A percentile compares a stretch with the other conserved stretches of the same genome.
Conservation (phyloP, 768 basidiomycete genomes). For the Amanita subjunquillea region DNA sequence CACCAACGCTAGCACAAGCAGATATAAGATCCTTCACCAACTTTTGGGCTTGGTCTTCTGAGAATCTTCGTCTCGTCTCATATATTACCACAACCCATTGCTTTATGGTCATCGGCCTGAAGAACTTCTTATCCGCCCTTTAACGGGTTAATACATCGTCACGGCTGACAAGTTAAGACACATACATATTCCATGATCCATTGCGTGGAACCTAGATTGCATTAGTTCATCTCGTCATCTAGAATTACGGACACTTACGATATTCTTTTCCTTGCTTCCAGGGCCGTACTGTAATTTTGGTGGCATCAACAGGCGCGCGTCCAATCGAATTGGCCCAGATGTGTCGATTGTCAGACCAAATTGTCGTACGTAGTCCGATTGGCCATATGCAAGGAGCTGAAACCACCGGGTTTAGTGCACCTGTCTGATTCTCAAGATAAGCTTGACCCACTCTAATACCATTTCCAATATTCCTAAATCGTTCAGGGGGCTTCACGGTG, state of each 20-base stretch:
- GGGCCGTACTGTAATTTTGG: conserved; percentile 59
- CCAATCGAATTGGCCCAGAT: conserved; percentile 36
- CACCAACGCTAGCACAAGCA: conserved; percentile 48
- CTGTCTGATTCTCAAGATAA: neutral
- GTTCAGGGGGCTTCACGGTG: conserved; percentile 48
- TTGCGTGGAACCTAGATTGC: conserved; percentile 40
- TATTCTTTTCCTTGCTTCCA: conserved; percentile 37
- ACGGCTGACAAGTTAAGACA: conserved; percentile 4
- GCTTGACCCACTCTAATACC: conserved; percentile 36
- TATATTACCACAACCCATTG: conserved; percentile 60
- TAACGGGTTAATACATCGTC: conserved; percentile 25
- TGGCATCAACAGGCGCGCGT: conserved; percentile 47
- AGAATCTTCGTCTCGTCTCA: conserved; percentile 46
- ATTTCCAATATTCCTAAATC: conserved; percentile 41
- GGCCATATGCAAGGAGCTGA: conserved; percentile 52
- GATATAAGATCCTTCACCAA: conserved; percentile 42
- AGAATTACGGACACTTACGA: conserved; percentile 28
- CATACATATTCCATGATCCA: conserved; percentile 75
- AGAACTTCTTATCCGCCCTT: conserved; percentile 66
- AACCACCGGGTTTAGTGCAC: neutral
- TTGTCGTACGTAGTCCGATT: conserved; percentile 59
- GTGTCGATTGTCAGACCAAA: conserved; percentile 58
- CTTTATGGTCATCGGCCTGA: conserved; percentile 36
- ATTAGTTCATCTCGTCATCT: conserved; percentile 2
- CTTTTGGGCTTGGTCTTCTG: conserved; percentile 25